A percentile compares a stretch with the other conserved stretches of the same genome.
Evolutionary conservation across 768 basidiomycete genomes (phyloP).

Genomic region (Xerocomus brunneocitrinus): DNA sequence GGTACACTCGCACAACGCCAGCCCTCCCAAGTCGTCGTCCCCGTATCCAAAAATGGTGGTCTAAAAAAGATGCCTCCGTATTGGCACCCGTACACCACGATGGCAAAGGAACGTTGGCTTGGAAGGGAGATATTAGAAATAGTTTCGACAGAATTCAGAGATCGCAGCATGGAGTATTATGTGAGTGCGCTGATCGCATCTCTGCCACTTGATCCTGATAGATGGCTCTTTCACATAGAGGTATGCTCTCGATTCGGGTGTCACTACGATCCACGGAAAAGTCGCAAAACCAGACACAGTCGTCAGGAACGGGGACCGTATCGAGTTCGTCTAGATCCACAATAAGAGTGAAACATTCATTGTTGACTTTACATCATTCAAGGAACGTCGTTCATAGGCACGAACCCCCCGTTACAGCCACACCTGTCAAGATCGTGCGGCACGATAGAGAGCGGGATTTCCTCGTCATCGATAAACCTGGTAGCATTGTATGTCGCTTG

Average conservation of each 20-base stretch:
- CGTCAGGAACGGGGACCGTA: constrained; percentile 80
- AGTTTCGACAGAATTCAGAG: constrained; percentile 90
- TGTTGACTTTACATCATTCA: constrained; percentile 1
- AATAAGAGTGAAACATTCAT: not conserved
- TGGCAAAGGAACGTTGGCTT: constrained; percentile 89
- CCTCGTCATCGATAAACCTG: constrained; percentile 94
- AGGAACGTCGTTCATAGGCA: constrained; percentile 96
- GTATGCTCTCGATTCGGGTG: constrained; percentile 82
- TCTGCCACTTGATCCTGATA: not conserved
- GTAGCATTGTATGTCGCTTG: constrained; percentile 75
- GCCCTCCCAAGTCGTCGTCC: constrained; percentile 22
- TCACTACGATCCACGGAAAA: constrained; percentile 93
- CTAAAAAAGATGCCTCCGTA: constrained; percentile 83
- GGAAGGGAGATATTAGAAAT: constrained; percentile 86
- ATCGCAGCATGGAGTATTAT: constrained; percentile 94
- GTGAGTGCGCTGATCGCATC: constrained; percentile 44
- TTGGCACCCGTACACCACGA: constrained; percentile 91
- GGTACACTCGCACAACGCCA: constrained; percentile 22
- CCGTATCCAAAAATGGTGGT: constrained; percentile 30
- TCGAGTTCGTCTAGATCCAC: constrained; percentile 58
- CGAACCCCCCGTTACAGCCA: constrained; percentile 90
- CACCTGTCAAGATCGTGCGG: constrained; percentile 72
- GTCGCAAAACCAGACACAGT: constrained; percentile 76
- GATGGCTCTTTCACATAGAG: constrained; percentile 33
- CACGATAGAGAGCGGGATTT: constrained; percentile 78